Conservation (phyloP, 176 grass and related monocot species). For the Triticum monococcum region DNA sequence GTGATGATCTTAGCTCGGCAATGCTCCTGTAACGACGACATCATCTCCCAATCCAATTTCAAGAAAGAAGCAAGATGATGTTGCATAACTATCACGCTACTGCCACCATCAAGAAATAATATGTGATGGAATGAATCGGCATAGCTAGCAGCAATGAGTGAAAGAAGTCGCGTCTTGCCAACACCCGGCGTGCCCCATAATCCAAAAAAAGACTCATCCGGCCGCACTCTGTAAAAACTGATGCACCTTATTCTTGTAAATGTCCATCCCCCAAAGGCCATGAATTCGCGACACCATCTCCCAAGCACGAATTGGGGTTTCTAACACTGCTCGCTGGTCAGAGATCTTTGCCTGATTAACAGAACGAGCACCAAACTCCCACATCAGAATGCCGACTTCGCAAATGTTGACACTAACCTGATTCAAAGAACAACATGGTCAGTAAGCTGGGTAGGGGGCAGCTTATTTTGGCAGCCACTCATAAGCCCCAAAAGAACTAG, state of each 20-base stretch:
- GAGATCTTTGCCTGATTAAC: background rate
- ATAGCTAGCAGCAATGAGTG: background rate
- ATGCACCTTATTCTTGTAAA: background rate
- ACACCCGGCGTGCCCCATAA: background rate
- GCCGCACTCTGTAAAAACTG: background rate
- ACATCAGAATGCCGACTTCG: background rate
- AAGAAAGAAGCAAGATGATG: background rate
- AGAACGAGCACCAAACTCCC: background rate
- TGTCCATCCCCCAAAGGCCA: background rate
- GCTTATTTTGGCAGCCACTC: too few relatives aligned
- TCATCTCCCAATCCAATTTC: background rate
- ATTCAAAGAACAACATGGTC: background rate
- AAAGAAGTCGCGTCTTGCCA: background rate
- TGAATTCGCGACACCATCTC: background rate
- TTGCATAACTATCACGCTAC: background rate
- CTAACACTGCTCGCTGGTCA: background rate
- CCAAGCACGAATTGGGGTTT: background rate
- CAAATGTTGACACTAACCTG: background rate
- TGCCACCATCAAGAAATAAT: background rate
- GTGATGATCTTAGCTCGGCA: background rate
- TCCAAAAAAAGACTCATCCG: background rate
- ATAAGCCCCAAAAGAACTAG: too few relatives aligned
- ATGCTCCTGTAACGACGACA: background rate
- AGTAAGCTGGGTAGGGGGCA: background rate
- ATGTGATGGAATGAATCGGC: background rate